A percentile compares a stretch with the other conserved stretches of the same genome.
phyloP scores from a whole-genome alignment of 2,329 filamentous ascomycete species.

The Fusarium incarnatum region DNA sequence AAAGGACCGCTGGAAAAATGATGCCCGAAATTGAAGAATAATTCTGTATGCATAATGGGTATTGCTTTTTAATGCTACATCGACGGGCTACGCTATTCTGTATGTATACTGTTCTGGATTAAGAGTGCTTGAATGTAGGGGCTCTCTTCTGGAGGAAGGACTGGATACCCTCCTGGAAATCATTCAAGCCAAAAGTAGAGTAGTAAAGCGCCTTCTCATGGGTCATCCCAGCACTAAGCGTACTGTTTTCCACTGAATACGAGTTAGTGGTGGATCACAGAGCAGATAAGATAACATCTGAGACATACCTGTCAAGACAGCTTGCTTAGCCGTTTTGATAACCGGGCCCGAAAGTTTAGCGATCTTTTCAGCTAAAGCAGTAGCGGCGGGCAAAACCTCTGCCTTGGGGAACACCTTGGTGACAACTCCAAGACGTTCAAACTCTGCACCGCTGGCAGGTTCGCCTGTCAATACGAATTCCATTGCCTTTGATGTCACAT shows the following conservation, averaged over 20 bases:
- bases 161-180: conserved; percentile 33
- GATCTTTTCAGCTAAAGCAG: conserved; percentile 23
- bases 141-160: conserved; percentile 26
- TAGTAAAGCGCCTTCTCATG: conserved; percentile 35
- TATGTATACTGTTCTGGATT: not conserved
- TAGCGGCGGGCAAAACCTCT: conserved; percentile 25
- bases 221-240: conserved; percentile 25
- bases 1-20: not conserved
- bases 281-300: not conserved
- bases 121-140: conserved; percentile 28
- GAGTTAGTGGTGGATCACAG: not conserved
- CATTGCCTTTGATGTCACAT: conserved; percentile 26
- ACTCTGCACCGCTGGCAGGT: conserved; percentile 30
- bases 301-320: conserved; percentile 26
- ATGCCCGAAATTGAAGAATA: not conserved
- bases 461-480: conserved; percentile 34
- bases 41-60: not conserved
- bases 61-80: not conserved
- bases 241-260: conserved; percentile 18
- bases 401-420: conserved; percentile 30
- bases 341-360: conserved; percentile 26
- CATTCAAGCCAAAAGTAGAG: conserved; percentile 28
- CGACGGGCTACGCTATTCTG: not conserved
- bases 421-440: conserved; percentile 29
- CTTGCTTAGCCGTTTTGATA: conserved; percentile 31